Evolutionary conservation across 805 yeast genomes (phyloP).

Genomic region (Jamesozyma jinghongensis): DNA sequence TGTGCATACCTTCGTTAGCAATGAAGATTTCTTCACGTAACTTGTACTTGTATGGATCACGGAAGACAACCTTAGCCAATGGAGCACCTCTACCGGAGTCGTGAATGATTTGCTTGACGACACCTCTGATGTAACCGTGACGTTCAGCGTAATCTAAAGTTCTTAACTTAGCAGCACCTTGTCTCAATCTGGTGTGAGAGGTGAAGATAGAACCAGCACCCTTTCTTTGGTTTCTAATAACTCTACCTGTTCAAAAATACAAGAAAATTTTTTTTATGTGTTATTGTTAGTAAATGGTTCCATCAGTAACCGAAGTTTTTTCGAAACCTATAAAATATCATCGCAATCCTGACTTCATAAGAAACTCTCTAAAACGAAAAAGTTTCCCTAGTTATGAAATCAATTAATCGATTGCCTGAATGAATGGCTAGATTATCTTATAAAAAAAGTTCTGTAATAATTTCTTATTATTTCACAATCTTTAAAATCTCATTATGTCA

Average conservation of each 20-base stretch:
- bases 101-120: constrained; percentile 96
- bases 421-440: neutral
- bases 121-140: constrained; percentile 99
- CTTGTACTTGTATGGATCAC: constrained; percentile 99
- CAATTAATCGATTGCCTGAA: neutral
- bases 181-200: constrained; percentile 99
- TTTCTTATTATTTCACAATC: too few species aligned
- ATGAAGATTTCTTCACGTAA: constrained; percentile 97
- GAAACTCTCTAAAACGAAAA: neutral
- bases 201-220: constrained; percentile 99
- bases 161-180: constrained; percentile 99
- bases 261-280: constrained; percentile 1
- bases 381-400: neutral
- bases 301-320: constrained; percentile 9
- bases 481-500: too few species aligned
- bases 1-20: constrained; percentile 99
- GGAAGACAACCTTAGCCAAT: constrained; percentile 96
- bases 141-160: constrained; percentile 98
- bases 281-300: constrained; percentile 7
- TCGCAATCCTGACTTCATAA: constrained; percentile 2
- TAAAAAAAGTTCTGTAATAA: too few species aligned
- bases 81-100: constrained; percentile 99
- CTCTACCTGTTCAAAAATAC: constrained; percentile 64
- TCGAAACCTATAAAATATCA: constrained; percentile 9
- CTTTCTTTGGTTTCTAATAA: constrained; percentile 99